phyloP scores from a whole-genome alignment of 345 rosid genomes.

The Cardamine resedifolia region DNA sequence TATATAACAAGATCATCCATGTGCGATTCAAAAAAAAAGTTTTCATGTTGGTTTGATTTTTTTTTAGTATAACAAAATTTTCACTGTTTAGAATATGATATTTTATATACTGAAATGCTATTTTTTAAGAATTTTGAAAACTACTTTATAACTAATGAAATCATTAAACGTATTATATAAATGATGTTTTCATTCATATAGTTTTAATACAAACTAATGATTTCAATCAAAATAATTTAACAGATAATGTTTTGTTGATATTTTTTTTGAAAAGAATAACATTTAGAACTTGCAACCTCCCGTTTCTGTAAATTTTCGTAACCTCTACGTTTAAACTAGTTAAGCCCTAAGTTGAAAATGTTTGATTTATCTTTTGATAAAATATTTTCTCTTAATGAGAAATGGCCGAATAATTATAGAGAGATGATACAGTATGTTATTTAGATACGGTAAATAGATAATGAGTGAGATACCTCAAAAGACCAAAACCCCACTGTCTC shows the following conservation, averaged over 20 bases:
- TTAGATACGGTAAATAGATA: neutral
- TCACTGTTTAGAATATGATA: neutral
- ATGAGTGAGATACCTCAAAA: constrained; percentile 19
- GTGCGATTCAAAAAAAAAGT: neutral
- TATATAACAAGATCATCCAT: neutral
- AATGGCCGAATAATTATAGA: constrained; percentile 11
- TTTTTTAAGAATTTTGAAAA: neutral
- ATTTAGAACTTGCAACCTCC: too few species aligned
- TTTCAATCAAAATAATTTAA: neutral
- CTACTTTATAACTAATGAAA: neutral
- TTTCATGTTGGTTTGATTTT: neutral
- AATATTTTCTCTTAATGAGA: constrained; percentile 9
- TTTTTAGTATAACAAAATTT: too few species aligned
- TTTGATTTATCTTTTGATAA: neutral
- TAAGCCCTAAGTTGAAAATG: too few species aligned
- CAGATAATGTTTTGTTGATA: too few species aligned
- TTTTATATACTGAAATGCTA: neutral
- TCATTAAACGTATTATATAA: neutral
- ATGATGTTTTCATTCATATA: neutral
- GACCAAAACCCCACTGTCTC: constrained; percentile 21
- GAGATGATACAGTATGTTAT: constrained; percentile 18
- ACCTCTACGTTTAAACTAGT: too few species aligned
- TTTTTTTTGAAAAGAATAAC: too few species aligned
- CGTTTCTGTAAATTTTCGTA: too few species aligned
- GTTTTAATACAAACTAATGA: neutral